Evolutionary conservation across 1,139 yeast genomes (phyloP).

Genomic region (Kodamaea fungicola): DNA sequence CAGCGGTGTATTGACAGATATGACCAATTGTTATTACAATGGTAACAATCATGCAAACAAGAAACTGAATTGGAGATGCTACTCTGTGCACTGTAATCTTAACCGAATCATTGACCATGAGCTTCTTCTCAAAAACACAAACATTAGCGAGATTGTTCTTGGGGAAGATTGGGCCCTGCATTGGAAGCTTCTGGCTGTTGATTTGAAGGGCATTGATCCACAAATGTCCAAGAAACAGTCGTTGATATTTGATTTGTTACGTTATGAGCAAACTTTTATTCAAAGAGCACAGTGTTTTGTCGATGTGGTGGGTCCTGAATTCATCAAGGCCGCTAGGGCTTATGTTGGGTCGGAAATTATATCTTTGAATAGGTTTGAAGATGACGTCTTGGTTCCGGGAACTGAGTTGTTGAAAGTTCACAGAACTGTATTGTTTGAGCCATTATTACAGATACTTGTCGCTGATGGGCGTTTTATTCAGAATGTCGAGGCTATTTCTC

Average conservation of each 20-base stretch:
- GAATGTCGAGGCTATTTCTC: conserved; percentile 51
- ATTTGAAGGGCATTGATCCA: conserved; percentile 52
- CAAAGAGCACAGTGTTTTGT: conserved; percentile 66
- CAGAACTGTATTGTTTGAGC: conserved; percentile 52
- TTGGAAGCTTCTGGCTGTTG: conserved; percentile 64
- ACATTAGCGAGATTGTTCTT: conserved; percentile 35
- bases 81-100: conserved; percentile 36
- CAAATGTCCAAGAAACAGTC: conserved; percentile 65
- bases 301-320: conserved; percentile 44
- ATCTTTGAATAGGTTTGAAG: conserved; percentile 48
- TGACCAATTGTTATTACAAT: conserved; percentile 36
- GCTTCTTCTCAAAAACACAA: conserved; percentile 26
- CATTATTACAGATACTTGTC: conserved; percentile 37
- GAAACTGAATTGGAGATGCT: conserved; percentile 27
- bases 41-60: conserved; percentile 22
- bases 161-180: conserved; percentile 72
- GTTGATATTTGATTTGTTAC: conserved; percentile 70
- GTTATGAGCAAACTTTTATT: conserved; percentile 72
- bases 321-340: conserved; percentile 46
- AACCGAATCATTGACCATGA: conserved; percentile 39
- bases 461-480: conserved; percentile 66
- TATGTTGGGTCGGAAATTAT: conserved; percentile 33
- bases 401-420: conserved; percentile 61
- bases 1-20: conserved; percentile 37
- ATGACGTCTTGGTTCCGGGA: conserved; percentile 60